Base-by-base conservation (phyloP, 2,329 filamentous ascomycete genomes). In the Ophiostoma novo-ulmi region DNA sequence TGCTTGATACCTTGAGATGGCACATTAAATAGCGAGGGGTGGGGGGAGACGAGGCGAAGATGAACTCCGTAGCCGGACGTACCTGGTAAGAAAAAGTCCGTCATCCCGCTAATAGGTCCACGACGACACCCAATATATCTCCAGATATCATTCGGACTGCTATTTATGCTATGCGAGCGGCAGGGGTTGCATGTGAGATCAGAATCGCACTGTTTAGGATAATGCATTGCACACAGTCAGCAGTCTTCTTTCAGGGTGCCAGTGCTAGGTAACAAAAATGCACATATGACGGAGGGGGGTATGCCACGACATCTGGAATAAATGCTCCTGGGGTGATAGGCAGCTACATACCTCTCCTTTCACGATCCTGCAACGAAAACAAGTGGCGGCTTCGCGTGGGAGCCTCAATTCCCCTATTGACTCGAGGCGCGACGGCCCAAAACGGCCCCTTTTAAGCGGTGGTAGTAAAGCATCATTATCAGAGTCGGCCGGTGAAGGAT, bases 371-470 rank as follows among this genome's bases (percentile, higher is more conserved):
- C 85, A 88, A 61, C 83, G 82, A 58, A 87, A 79, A 74, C 85
- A 87, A 17, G 82, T 80, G 20, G 81, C 81, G 20, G 79, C 76
- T 48, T 84, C 82, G 55, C 80, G 81, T 22, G 84, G 79, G 10
- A 87, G 79, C 58, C 81, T 81, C 4, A 88, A 80, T 76, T 87
- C 85, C 61, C 82, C 85, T 65, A 88, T 87, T 22, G 85, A 87
- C 75, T 87, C 81, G 1, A 88, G 78, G 35, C 84, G 82, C 52
- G 83, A 82, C 73, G 85, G 84, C 3, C 83, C 84, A 39, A 84
- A 80, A 63, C 84, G 81, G 69, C 82, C 85, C 73, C 82, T 80
- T 76, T 87, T 87, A 70, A 87, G 75, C 4, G 85, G 85, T 8
- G 85, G 85, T 2, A 88, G 78, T 58, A 85, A 77, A 22, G 84